Conservation (phyloP, 2,329 filamentous ascomycete species). For the Cordyceps tenuipes region DNA sequence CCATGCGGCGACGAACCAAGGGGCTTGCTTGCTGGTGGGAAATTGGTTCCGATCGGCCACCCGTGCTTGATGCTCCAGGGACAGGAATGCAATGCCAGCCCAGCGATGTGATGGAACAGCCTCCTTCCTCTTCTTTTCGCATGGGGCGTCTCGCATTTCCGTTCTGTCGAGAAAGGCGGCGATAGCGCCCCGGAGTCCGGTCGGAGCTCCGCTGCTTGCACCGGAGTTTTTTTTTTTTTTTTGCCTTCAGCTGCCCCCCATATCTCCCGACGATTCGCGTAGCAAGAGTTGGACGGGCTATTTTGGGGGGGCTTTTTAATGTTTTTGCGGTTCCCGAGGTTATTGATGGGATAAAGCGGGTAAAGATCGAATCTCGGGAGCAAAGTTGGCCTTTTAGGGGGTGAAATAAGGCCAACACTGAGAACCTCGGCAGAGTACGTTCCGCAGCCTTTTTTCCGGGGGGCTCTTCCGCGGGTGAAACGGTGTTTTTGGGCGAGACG, state of each 20-base stretch:
- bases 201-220: constrained; percentile 9
- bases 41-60: no score
- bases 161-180: neutral
- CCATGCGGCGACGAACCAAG: no score
- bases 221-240: constrained; percentile 3
- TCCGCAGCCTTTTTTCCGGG: neutral
- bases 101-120: neutral
- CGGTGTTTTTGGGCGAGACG: neutral
- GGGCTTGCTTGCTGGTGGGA: no score
- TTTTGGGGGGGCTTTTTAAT: neutral
- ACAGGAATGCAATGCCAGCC: no score
- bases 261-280: neutral
- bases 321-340: neutral
- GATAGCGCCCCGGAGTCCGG: constrained; percentile 10
- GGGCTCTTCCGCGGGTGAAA: neutral
- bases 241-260: no score
- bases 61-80: no score
- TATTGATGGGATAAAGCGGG: constrained; percentile 5
- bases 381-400: no score
- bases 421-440: neutral
- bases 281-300: neutral
- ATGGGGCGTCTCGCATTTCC: no score
- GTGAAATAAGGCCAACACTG: no score
- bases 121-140: no score
- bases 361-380: constrained; percentile 1